phyloP scores from a whole-genome alignment of 768 basidiomycete genomes.

The Panus rudis region DNA sequence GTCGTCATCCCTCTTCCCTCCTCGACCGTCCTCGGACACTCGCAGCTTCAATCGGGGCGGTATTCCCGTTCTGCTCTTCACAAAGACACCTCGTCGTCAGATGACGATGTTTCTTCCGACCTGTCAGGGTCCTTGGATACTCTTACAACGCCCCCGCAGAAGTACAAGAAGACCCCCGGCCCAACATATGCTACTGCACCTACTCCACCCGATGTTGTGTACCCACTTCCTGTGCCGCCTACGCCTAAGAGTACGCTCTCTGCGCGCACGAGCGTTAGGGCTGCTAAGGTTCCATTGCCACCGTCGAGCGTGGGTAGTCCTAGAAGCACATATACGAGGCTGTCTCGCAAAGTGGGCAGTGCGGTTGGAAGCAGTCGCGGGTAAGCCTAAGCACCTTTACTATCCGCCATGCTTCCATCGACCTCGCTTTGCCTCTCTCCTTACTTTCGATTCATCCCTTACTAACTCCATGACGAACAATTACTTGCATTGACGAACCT shows the following conservation, averaged over 20 bases:
- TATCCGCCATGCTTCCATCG: no score
- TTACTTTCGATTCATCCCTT: no score
- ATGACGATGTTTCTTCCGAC: conserved; percentile 14
- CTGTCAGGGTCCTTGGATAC: conserved; percentile 29
- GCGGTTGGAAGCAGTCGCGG: neutral
- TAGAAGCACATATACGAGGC: conserved; percentile 7
- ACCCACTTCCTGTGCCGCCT: conserved; percentile 14
- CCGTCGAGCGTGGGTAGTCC: conserved; percentile 11
- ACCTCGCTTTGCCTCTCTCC: no score
- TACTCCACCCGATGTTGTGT: conserved; percentile 15
- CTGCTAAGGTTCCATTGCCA: conserved; percentile 7
- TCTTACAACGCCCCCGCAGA: conserved; percentile 26
- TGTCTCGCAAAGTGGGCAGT: neutral
- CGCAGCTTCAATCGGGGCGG: neutral
- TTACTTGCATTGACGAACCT: no score
- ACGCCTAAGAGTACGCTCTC: conserved; percentile 5
- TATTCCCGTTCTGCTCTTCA: conserved; percentile 13
- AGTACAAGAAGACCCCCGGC: conserved; percentile 10
- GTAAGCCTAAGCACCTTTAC: no score
- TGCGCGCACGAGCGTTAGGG: neutral
- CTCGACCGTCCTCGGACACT: no score
- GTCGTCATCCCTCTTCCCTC: conserved; percentile 7
- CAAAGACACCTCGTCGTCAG: conserved; percentile 21
- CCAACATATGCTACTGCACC: conserved; percentile 17
- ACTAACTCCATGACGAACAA: no score